phyloP scores from a whole-genome alignment of 2,329 filamentous ascomycete species.

The Xylaria digitata region DNA sequence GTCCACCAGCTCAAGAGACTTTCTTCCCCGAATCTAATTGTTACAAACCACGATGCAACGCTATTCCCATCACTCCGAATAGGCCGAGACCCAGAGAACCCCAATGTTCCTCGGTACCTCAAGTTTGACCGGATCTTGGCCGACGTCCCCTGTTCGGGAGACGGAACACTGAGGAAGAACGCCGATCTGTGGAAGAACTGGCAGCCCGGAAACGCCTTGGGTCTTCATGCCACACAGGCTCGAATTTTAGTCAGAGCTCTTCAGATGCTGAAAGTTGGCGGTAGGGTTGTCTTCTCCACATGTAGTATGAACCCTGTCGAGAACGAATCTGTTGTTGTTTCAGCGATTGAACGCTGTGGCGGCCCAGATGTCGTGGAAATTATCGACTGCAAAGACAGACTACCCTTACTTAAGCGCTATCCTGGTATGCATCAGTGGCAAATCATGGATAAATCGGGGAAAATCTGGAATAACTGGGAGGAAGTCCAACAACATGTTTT shows the following conservation, averaged over 20 bases:
- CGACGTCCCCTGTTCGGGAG: constrained; percentile 96
- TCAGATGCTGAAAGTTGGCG: constrained; percentile 95
- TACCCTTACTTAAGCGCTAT: constrained; percentile 80
- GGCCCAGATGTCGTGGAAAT: constrained; percentile 84
- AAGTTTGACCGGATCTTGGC: constrained; percentile 97
- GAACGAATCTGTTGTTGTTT: constrained; percentile 91
- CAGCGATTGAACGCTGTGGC: constrained; percentile 90
- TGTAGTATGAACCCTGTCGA: constrained; percentile 99
- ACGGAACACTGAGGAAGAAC: constrained; percentile 95
- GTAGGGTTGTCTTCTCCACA: constrained; percentile 95
- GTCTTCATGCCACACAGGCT: constrained; percentile 86
- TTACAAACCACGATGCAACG: constrained; percentile 97
- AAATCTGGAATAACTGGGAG: constrained; percentile 83
- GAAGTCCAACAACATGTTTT: constrained; percentile 79
- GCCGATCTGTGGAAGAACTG: constrained; percentile 94
- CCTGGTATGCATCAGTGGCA: constrained; percentile 86
- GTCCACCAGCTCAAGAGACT: constrained; percentile 98
- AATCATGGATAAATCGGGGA: constrained; percentile 87
- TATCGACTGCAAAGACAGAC: constrained; percentile 81
- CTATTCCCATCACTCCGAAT: constrained; percentile 93
- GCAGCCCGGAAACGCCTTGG: constrained; percentile 87
- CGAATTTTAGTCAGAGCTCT: constrained; percentile 91
- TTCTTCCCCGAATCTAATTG: constrained; percentile 94
- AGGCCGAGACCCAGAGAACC: constrained; percentile 67
- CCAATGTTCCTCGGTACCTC: constrained; percentile 75